Conservation (phyloP, 352 stramenopile species). For the Pythium graminicola region DNA sequence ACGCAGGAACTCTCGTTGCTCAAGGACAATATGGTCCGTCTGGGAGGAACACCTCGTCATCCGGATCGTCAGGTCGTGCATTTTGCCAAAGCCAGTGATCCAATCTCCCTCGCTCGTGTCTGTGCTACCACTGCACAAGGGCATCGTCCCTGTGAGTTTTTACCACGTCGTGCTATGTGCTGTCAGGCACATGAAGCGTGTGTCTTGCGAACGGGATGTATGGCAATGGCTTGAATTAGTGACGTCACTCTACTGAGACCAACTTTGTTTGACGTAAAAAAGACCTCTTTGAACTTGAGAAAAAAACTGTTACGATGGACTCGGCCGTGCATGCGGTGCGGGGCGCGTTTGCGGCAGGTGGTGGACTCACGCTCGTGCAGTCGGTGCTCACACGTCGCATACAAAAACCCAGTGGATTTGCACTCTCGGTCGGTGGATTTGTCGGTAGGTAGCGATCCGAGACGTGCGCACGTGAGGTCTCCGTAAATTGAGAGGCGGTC, state of each 20-base stretch:
- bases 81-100: conserved; percentile 31
- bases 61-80: conserved; percentile 56
- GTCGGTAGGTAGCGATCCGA: conserved; percentile 45
- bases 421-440: conserved; percentile 48
- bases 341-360: conserved; percentile 32
- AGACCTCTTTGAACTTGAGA: neutral
- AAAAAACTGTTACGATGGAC: conserved; percentile 21
- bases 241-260: conserved; percentile 1
- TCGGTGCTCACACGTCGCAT: conserved; percentile 38
- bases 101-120: conserved; percentile 30
- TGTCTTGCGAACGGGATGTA: conserved; percentile 55
- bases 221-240: too few species aligned
- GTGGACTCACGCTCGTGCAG: conserved; percentile 36
- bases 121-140: conserved; percentile 30
- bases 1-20: conserved; percentile 8
- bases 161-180: conserved; percentile 60
- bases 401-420: conserved; percentile 38
- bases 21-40: conserved; percentile 22
- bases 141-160: conserved; percentile 57
- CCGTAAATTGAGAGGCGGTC: too few species aligned
- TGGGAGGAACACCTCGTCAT: conserved; percentile 34
- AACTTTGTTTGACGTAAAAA: too few species aligned
- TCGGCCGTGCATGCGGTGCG: conserved; percentile 32
- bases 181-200: conserved; percentile 64
- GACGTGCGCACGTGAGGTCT: too few species aligned